A percentile compares a stretch with the other conserved stretches of the same genome.
These are phyloP conservation scores for Atalantia buxifolia DNA, from an alignment of 345 rosid species.

Conservation along the genomic window DNA sequence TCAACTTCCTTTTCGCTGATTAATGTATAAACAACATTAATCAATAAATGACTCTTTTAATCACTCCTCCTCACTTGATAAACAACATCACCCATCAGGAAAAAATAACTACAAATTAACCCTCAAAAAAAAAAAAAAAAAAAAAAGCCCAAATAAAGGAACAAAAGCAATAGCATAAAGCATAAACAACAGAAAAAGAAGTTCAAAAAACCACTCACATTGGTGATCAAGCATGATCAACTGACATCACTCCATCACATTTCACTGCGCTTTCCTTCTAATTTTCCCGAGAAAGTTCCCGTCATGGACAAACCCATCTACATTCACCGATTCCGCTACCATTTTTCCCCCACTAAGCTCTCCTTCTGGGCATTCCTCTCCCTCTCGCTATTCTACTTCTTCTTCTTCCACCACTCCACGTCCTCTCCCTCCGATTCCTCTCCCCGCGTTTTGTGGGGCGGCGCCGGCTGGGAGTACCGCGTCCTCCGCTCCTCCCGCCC, in stretches of 20 bases:
- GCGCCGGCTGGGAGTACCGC: conserved; percentile 36
- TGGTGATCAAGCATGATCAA: neutral
- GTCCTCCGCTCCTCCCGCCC: conserved; percentile 36
- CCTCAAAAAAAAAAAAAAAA: neutral
- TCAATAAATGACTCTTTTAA: no score
- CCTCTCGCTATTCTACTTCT: conserved; percentile 18
- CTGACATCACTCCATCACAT: neutral
- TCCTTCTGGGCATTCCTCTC: conserved; percentile 27
- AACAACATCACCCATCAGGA: neutral
- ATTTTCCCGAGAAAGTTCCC: neutral
- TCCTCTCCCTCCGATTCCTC: conserved; percentile 25
- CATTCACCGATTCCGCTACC: conserved; percentile 18
- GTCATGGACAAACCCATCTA: conserved; percentile 27
- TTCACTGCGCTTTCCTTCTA: neutral
- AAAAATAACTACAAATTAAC: neutral
- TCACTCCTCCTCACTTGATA: neutral
- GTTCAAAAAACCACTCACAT: neutral
- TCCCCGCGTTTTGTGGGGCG: conserved; percentile 34
- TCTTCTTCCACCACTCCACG: conserved; percentile 17
- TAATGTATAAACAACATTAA: no score
- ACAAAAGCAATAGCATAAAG: neutral
- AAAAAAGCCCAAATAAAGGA: neutral
- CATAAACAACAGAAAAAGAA: neutral
- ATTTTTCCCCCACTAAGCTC: conserved; percentile 18
- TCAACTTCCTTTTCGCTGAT: neutral